phyloP scores from a whole-genome alignment of 768 basidiomycete species.

The Russula brevipes region DNA sequence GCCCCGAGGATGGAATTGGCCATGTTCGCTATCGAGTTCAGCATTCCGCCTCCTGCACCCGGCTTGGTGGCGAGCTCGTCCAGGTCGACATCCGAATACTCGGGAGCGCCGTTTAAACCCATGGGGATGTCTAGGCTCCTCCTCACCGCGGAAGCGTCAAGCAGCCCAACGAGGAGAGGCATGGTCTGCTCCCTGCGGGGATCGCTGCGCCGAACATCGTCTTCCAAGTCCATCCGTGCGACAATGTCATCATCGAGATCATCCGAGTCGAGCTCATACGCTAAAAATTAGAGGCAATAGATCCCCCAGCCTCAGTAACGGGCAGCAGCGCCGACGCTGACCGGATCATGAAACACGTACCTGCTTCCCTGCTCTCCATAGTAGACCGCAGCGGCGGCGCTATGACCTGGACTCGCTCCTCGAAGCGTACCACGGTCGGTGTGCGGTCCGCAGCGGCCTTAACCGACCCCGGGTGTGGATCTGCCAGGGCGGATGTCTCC shows the following conservation, averaged over 20 bases:
- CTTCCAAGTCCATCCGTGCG: constrained; percentile 33
- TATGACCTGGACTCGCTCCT: constrained; percentile 65
- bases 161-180: constrained; percentile 76
- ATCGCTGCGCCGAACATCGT: constrained; percentile 30
- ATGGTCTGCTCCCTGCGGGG: constrained; percentile 55
- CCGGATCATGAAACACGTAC: constrained; percentile 41
- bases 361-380: constrained; percentile 69
- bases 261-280: constrained; percentile 80
- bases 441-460: constrained; percentile 22
- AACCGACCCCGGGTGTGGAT: background rate
- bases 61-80: constrained; percentile 66
- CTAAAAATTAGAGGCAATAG: constrained; percentile 37
- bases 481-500: constrained; percentile 34
- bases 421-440: constrained; percentile 46
- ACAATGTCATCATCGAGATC: constrained; percentile 57
- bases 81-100: constrained; percentile 50
- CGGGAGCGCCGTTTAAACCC: constrained; percentile 31
- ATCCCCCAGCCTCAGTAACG: background rate
- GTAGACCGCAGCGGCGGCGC: constrained; percentile 68
- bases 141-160: constrained; percentile 56
- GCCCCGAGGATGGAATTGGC: constrained; percentile 94
- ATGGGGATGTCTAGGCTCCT: constrained; percentile 53
- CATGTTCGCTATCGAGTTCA: constrained; percentile 88
- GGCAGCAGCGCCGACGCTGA: too few species aligned
- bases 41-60: constrained; percentile 63